Evolutionary conservation across 2,329 filamentous ascomycete species (phyloP).

Genomic region (Tolypocladium tundrense): DNA sequence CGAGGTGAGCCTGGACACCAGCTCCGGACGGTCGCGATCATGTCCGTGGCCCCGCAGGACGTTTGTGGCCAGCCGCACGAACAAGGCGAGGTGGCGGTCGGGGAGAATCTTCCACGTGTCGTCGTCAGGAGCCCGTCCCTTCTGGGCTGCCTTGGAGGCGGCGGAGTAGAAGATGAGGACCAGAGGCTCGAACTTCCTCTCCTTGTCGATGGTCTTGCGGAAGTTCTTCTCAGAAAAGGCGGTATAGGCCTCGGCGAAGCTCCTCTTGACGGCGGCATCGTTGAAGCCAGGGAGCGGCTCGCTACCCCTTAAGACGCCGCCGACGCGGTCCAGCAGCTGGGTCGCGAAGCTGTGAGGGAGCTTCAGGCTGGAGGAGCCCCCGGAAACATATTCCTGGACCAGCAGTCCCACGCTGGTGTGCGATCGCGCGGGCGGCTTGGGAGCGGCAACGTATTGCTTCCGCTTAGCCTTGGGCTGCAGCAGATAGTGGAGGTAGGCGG

Average conservation of each 20-base stretch:
- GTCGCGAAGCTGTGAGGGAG: constrained; percentile 45
- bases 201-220: constrained; percentile 85
- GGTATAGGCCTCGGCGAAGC: constrained; percentile 90
- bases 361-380: constrained; percentile 39
- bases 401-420: constrained; percentile 75
- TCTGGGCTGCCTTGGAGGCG: constrained; percentile 75
- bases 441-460: constrained; percentile 69
- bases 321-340: constrained; percentile 59
- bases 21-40: constrained; percentile 74
- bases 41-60: constrained; percentile 78
- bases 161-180: constrained; percentile 95
- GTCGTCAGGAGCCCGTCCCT: constrained; percentile 65
- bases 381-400: constrained; percentile 70
- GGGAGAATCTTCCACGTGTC: constrained; percentile 87
- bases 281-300: constrained; percentile 83
- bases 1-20: constrained; percentile 66
- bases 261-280: constrained; percentile 83
- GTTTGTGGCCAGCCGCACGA: constrained; percentile 74
- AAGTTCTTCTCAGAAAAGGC: constrained; percentile 84
- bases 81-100: constrained; percentile 88
- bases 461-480: constrained; percentile 83
- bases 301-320: constrained; percentile 67
- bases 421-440: constrained; percentile 48
- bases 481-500: constrained; percentile 86
- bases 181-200: constrained; percentile 82